Percentiles rank a stretch among this genome's conserved stretches.
These are phyloP conservation scores for Suhomyces xylopsoci DNA, from an alignment of 805 yeast species.

Conservation along the genomic window DNA sequence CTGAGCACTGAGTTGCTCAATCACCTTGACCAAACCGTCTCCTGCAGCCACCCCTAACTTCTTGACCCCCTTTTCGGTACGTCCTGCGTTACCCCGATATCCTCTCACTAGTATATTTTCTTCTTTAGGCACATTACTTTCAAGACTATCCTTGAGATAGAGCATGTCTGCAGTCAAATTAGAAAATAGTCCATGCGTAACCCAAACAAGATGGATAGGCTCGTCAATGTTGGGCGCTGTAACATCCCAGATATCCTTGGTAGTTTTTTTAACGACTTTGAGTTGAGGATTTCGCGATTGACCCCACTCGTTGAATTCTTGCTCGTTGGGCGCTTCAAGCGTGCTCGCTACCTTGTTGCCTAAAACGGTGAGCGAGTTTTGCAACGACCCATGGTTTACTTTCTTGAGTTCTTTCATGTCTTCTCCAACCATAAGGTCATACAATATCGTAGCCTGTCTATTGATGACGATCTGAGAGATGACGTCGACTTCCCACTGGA, in stretches of 20 bases:
- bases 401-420: conserved; percentile 32
- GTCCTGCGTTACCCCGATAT: conserved; percentile 38
- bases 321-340: background rate
- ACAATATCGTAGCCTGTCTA: conserved; percentile 27
- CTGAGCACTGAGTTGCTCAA: conserved; percentile 17
- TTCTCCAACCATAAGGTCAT: conserved; percentile 38
- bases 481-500: conserved; percentile 38
- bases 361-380: conserved; percentile 1
- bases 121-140: conserved; percentile 12
- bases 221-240: conserved; percentile 20
- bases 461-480: conserved; percentile 41
- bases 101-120: conserved; percentile 41
- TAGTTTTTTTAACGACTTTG: conserved; percentile 21
- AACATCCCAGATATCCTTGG: conserved; percentile 34
- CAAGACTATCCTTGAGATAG: conserved; percentile 35
- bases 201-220: conserved; percentile 39
- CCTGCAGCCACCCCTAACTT: conserved; percentile 34
- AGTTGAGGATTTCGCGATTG: conserved; percentile 20
- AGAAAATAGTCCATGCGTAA: conserved; percentile 46
- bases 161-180: conserved; percentile 46
- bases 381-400: conserved; percentile 24
- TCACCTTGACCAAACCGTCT: conserved; percentile 22
- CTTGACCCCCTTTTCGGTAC: conserved; percentile 40
- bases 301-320: background rate
- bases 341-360: background rate